Evolutionary conservation across 2,329 filamentous ascomycete species (phyloP), one percentile per base, ranked within the genome.

Genomic region (Monosporascus ibericus): DNA sequence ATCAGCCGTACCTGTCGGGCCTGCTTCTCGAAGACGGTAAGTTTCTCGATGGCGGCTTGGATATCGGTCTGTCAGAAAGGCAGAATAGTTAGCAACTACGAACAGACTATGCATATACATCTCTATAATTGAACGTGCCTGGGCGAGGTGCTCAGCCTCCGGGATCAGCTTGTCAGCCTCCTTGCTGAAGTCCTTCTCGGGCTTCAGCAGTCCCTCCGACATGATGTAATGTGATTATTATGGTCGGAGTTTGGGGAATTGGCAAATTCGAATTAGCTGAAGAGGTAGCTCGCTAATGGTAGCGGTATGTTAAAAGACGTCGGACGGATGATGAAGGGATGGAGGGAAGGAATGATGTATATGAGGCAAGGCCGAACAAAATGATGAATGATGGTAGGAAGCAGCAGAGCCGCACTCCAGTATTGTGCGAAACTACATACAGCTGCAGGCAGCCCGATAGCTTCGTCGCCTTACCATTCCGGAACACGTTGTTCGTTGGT

Each of bases 131-230:
- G 17, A 18, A 15, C 69, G 59, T 74, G 94, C 92, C 81, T 92
- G 86, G 62, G 92, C 91, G 63, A 96, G 83, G 76, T 88, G 80
- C 79, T 97, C 85, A 54, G 91, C 90, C 74, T 96, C 91, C 48
- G 90, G 88, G 63, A 99, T 85, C 74, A 90, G 84, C 75, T 87
- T 84, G 79, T 97, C 92, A 67, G 90, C 90, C 75, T 97, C 92
- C 77, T 96, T 95, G 68, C 89, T 87, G 83, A 89, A 96, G 85
- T 99, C 94, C 87, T 95, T 96, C 80, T 99, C 94, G 68, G 92
- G 90, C 83, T 95, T 95, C 72, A 94, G 74, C 67, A 81, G 74
- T 73, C 84, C 84, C 74, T 91, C 88, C 66, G 91, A 88, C 91
- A 95, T 95, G 69, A 61, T 80, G 72, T 27, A 49, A 14, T 34